phyloP scores from a whole-genome alignment of 2,329 filamentous ascomycete genomes.

The Tolypocladium paradoxum region DNA sequence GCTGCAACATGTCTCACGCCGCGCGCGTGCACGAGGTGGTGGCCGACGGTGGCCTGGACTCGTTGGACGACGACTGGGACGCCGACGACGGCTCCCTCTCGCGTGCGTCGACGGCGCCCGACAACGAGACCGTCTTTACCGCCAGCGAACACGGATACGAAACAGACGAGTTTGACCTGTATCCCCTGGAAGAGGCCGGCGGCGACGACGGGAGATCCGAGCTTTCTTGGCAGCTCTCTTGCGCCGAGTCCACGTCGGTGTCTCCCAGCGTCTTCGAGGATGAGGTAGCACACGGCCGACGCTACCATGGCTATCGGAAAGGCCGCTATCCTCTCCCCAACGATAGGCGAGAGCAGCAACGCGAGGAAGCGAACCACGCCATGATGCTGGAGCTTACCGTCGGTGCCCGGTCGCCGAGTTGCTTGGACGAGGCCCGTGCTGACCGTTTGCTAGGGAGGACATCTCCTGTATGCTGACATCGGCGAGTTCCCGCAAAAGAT shows the following conservation, averaged over 20 bases:
- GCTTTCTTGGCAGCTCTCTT: constrained; percentile 16
- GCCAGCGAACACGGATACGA: constrained; percentile 13
- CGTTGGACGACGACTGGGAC: background rate
- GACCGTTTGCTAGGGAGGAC: constrained; percentile 18
- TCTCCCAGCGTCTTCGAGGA: constrained; percentile 21
- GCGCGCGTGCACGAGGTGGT: constrained; percentile 1
- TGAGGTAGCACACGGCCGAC: constrained; percentile 21
- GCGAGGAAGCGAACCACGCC: constrained; percentile 34
- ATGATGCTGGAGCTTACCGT: constrained; percentile 33
- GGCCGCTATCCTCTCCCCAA: constrained; percentile 37
- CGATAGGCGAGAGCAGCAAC: constrained; percentile 32
- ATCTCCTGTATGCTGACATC: constrained; percentile 29
- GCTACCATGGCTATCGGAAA: constrained; percentile 32
- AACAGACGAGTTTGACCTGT: constrained; percentile 18
- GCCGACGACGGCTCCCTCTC: constrained; percentile 16
- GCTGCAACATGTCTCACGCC: constrained; percentile 5
- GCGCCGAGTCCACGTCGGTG: constrained; percentile 20
- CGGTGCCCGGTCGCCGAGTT: background rate
- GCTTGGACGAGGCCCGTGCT: background rate
- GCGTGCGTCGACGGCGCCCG: constrained; percentile 15
- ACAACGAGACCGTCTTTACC: constrained; percentile 12
- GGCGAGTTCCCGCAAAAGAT: constrained; percentile 29
- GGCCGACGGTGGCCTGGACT: background rate
- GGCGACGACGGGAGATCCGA: constrained; percentile 13
- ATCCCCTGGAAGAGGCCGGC: constrained; percentile 11